Evolutionary conservation across 2,329 filamentous ascomycete species (phyloP), one percentile per base, ranked within the genome.

Genomic region (Epichloe elymi): DNA sequence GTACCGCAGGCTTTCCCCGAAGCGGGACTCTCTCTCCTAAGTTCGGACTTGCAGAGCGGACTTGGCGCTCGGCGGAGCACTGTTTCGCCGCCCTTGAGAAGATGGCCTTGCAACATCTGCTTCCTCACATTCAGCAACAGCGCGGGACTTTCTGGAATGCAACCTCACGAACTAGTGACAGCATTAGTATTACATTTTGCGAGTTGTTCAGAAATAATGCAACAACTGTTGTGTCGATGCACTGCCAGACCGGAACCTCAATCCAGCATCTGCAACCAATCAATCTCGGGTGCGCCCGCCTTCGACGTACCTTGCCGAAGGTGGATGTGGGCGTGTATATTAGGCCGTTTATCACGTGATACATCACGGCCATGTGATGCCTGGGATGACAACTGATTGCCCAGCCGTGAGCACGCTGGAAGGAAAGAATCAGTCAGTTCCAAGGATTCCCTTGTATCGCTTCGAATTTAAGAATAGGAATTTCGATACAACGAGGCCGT

Each of bases 1-100:
- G 63, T 61, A 63, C 62, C 64, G 65, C 44, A 49, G 50, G 20
- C 42, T 50, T 64, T 66, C 63, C 63, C 66, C 62, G 59, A 68
- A 68, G 65, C 65, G 66, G 66, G 65, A 63, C 62, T 65, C 64
- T 41, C 64, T 41, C 49, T 54, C 49, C 52, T 23, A 51, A 20
- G 49, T 46, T 37, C 35, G 42, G 38, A 19, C 39, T n/a, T n/a
- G 26, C 30, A 49, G 17, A 8, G 51, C 37, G 46, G 39, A 33
- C 46, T 40, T 45, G 41, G 51, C 59, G 57, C 59, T 57, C 55
- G 54, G 56, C 55, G 33, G 56, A 54, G 48, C 54, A 19, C 46
- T 15, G 45, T 39, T 17, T 37, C 35, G 10, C 35, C 36, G 46
- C 46, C 14, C 20, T 48, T 33, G 36, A 20, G 12, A 14, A 2